Conservation (phyloP, 2,329 filamentous ascomycete genomes). For the Apiospora phragmitis region DNA sequence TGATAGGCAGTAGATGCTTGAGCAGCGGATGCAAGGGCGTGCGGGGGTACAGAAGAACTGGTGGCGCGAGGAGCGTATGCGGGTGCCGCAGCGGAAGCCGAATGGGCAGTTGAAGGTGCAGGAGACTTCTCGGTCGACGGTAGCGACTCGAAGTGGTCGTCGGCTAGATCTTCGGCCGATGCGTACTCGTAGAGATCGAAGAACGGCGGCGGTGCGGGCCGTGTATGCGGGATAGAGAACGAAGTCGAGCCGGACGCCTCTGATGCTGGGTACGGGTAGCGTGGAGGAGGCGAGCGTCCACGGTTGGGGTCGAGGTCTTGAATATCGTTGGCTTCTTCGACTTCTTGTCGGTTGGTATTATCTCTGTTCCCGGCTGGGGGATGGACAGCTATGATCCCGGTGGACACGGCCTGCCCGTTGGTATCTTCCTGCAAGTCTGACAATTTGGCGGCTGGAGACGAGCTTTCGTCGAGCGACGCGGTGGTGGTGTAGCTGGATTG, state of each 20-base stretch:
- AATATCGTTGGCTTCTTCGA: conserved; percentile 31
- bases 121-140: conserved; percentile 10
- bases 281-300: conserved; percentile 56
- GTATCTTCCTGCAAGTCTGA: conserved; percentile 45
- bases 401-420: conserved; percentile 46
- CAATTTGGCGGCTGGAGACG: conserved; percentile 45
- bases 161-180: conserved; percentile 27
- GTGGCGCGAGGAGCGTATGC: conserved; percentile 52
- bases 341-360: conserved; percentile 11
- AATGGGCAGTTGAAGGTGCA: conserved; percentile 21
- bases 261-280: conserved; percentile 61
- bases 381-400: conserved; percentile 35
- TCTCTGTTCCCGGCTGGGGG: conserved; percentile 17
- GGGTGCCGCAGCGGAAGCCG: conserved; percentile 46
- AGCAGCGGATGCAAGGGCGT: conserved; percentile 23
- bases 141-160: conserved; percentile 7
- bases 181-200: conserved; percentile 56
- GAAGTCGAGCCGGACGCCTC: conserved; percentile 52
- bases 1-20: conserved; percentile 41
- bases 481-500: neutral
- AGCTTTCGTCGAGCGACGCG: conserved; percentile 5
- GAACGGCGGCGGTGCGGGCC: conserved; percentile 56
- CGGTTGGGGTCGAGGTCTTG: conserved; percentile 34
- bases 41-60: conserved; percentile 35
- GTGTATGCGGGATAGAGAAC: conserved; percentile 31